Base-by-base conservation (phyloP, 2,329 filamentous ascomycete genomes). In the Fusarium albosuccineum region DNA sequence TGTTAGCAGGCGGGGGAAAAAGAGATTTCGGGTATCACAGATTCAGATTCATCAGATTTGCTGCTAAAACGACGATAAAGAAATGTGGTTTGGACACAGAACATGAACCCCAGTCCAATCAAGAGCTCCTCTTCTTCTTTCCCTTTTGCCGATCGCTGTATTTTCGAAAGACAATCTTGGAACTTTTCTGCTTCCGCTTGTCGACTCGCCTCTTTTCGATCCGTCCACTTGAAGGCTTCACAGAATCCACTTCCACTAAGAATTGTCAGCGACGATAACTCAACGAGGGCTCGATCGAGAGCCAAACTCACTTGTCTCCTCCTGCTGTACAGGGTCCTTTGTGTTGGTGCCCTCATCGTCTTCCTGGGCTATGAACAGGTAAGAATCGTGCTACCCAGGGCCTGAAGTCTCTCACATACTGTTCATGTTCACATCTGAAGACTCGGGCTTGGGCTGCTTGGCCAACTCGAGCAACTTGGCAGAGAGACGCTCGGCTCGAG, bases 401-500 rank as follows among this genome's bases (percentile, higher is more conserved):
- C 39, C 14, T 37, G 27, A 29, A 41, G 27, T 22, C 39, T 55
- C 44, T 55, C 44, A 57, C 70, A 80, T 75, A 70, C 75, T 76
- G 52, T 83, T 80, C 77, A 87, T 85, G 57, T 81, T 82, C 69
- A 85, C 79, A 67, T 87, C 82, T 53, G 80, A 78, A 58, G 81
- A 76, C 69, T 81, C 78, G n/a, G 92, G 89, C 78, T 92, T 93
- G 62, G 92, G 90, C 75, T 94, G 89, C 59, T 90, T 85, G 46
- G 91, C 92, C 72, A 97, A 79, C 77, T 94, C 93, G 74, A 94
- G 85, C 62, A 97, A 85, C 81, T 96, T 97, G 64, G 92, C 91
- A 39, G 93, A 93, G 36, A 97, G 87, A 70, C 95, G 90, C 79
- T 94, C 91, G 54, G 90, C 91, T 71, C 95, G 88, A 45, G 92